Percentiles rank a stretch among this genome's conserved stretches.
Evolutionary conservation across 768 basidiomycete genomes (phyloP).

Genomic region (Omphalotus guepiniiformis): DNA sequence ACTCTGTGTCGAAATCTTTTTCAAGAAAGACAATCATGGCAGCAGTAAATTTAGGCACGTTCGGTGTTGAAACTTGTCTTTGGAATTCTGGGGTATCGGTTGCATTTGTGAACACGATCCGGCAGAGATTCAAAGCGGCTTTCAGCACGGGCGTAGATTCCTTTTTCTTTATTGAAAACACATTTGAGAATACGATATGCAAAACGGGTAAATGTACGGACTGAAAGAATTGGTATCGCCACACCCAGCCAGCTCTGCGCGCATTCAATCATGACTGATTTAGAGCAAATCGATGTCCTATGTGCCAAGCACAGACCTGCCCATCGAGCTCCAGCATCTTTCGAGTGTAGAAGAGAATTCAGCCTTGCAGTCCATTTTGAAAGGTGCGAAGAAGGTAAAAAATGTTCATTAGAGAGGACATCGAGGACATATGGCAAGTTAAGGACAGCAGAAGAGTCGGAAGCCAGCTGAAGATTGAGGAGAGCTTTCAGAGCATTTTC

Average conservation of each 20-base stretch:
- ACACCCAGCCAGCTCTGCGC: constrained; percentile 71
- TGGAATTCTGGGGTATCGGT: constrained; percentile 73
- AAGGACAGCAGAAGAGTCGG: constrained; percentile 56
- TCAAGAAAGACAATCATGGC: constrained; percentile 56
- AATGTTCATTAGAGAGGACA: constrained; percentile 46
- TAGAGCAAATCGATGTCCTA: constrained; percentile 57
- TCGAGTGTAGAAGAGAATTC: constrained; percentile 71
- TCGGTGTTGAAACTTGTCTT: constrained; percentile 69
- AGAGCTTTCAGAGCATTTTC: constrained; percentile 56
- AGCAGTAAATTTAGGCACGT: constrained; percentile 64
- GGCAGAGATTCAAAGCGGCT: constrained; percentile 60
- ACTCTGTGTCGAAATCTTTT: constrained; percentile 41
- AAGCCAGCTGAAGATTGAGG: constrained; percentile 67
- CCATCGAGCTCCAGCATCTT: constrained; percentile 75
- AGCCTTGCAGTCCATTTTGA: constrained; percentile 76
- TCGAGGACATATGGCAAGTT: constrained; percentile 59
- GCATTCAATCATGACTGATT: constrained; percentile 57
- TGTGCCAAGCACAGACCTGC: constrained; percentile 73
- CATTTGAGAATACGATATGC: constrained; percentile 18
- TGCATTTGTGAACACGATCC: constrained; percentile 56
- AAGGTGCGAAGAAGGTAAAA: constrained; percentile 60
- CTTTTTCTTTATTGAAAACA: constrained; percentile 49
- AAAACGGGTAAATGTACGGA: constrained; percentile 39
- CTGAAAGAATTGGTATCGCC: constrained; percentile 62
- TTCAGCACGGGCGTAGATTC: constrained; percentile 58